phyloP scores from a whole-genome alignment of 2,329 filamentous ascomycete genomes.

The Zasmidium citrigriseum region DNA sequence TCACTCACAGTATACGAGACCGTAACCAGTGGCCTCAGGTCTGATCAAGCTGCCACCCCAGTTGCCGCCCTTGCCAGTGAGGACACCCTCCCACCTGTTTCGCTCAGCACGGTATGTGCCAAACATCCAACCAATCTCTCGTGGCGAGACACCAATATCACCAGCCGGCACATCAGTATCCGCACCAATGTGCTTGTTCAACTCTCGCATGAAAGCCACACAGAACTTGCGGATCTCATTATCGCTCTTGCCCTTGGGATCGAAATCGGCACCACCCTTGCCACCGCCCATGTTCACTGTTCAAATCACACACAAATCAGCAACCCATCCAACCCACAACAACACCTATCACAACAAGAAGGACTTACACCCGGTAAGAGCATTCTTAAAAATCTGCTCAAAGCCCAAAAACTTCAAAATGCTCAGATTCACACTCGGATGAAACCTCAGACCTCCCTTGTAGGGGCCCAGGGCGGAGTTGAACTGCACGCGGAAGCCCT shows the following conservation, averaged over 20 bases:
- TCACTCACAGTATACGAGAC: slow-evolving; percentile 76
- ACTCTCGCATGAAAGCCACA: slow-evolving; percentile 91
- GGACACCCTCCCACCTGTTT: slow-evolving; percentile 92
- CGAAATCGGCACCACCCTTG: slow-evolving; percentile 97
- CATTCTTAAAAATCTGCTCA: slow-evolving; percentile 99
- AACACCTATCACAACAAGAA: not conserved
- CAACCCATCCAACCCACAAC: not conserved
- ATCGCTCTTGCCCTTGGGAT: slow-evolving; percentile 98
- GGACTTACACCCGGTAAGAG: slow-evolving; percentile 81
- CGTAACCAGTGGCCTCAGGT: slow-evolving; percentile 95
- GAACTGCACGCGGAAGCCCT: slow-evolving; percentile 95
- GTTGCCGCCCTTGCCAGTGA: slow-evolving; percentile 90
- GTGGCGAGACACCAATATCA: slow-evolving; percentile 90
- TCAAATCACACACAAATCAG: not conserved
- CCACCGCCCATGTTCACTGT: slow-evolving; percentile 91
- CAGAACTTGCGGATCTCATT: slow-evolving; percentile 98
- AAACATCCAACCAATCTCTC: slow-evolving; percentile 94
- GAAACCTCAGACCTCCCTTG: slow-evolving; percentile 95
- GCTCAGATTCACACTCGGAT: slow-evolving; percentile 78
- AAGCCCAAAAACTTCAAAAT: slow-evolving; percentile 96
- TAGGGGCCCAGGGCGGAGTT: slow-evolving; percentile 97
- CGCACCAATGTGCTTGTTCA: slow-evolving; percentile 92
- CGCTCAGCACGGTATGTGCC: slow-evolving; percentile 86
- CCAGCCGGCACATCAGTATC: slow-evolving; percentile 96
- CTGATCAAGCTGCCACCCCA: slow-evolving; percentile 96